Percentiles rank a stretch among this genome's conserved stretches.
Evolutionary conservation across 352 stramenopile genomes (phyloP).

Genomic region (Pythium grandisporangium): DNA sequence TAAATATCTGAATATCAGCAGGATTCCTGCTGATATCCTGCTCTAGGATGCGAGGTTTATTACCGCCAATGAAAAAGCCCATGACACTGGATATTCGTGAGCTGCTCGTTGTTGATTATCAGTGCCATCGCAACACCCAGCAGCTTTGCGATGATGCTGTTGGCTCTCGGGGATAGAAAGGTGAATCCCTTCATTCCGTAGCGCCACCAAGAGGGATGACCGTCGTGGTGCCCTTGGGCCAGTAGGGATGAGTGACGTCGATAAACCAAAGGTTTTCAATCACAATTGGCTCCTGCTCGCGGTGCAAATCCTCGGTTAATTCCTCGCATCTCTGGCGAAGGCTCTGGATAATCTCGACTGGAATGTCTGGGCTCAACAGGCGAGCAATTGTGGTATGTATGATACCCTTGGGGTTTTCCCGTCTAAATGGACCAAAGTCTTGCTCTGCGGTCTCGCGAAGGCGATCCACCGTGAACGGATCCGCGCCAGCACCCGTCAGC

Average conservation of each 20-base stretch:
- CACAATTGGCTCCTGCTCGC: constrained; percentile 15
- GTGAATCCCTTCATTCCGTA: background rate
- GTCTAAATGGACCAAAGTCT: constrained; percentile 24
- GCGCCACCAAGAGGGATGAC: constrained; percentile 25
- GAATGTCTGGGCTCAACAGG: constrained; percentile 34
- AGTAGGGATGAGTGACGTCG: constrained; percentile 60
- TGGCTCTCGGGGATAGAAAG: too few relatives aligned
- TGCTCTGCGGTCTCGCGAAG: constrained; percentile 32
- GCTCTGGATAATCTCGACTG: constrained; percentile 16
- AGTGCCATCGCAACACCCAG: too few relatives aligned
- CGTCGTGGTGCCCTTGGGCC: constrained; percentile 34
- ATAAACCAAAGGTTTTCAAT: constrained; percentile 60
- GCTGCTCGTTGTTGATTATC: too few relatives aligned
- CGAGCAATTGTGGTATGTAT: constrained; percentile 63
- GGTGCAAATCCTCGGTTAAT: constrained; percentile 27
- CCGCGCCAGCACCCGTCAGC: constrained; percentile 16
- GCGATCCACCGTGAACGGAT: constrained; percentile 48
- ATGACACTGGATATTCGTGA: too few relatives aligned
- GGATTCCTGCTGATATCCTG: too few relatives aligned
- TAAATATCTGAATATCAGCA: too few relatives aligned
- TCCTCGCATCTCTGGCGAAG: constrained; percentile 39
- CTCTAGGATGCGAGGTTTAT: too few relatives aligned
- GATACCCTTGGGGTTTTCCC: constrained; percentile 41
- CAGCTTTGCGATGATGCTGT: too few relatives aligned
- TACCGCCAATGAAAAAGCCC: too few relatives aligned